A percentile compares a stretch with the other conserved stretches of the same genome.
These are phyloP conservation scores for Saturnispora hagleri DNA, from an alignment of 805 yeast species.

Conservation along the genomic window DNA sequence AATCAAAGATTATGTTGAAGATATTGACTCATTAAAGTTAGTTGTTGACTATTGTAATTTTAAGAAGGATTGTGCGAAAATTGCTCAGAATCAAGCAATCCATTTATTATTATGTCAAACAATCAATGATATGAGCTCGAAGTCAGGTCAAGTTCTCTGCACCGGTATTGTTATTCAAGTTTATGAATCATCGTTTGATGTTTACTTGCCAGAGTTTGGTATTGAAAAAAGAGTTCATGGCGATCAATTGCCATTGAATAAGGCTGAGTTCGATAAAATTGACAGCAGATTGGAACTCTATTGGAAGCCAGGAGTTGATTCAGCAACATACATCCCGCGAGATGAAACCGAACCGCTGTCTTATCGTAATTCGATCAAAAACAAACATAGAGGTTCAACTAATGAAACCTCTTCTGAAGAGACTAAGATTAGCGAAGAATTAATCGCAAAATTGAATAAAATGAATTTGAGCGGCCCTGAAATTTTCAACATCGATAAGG, in stretches of 20 bases:
- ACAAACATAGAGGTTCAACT: slow-evolving; percentile 57
- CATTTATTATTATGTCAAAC: slow-evolving; percentile 80
- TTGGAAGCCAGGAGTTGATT: slow-evolving; percentile 90
- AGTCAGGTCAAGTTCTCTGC: slow-evolving; percentile 73
- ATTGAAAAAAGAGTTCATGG: slow-evolving; percentile 95
- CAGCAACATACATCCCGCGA: slow-evolving; percentile 86
- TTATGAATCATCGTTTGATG: slow-evolving; percentile 93
- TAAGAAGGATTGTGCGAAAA: slow-evolving; percentile 87
- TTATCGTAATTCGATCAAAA: slow-evolving; percentile 68
- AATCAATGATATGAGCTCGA: slow-evolving; percentile 59
- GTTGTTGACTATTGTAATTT: slow-evolving; percentile 90
- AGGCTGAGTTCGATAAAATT: slow-evolving; percentile 81
- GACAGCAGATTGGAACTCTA: slow-evolving; percentile 65
- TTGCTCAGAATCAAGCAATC: slow-evolving; percentile 91
- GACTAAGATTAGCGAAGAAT: slow-evolving; percentile 32
- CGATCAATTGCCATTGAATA: slow-evolving; percentile 84
- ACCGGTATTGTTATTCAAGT: slow-evolving; percentile 87
- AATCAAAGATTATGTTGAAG: slow-evolving; percentile 37
- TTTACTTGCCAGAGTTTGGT: slow-evolving; percentile 85
- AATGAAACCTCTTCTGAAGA: slow-evolving; percentile 25
- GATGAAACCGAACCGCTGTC: slow-evolving; percentile 76
- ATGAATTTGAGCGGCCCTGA: slow-evolving; percentile 32
- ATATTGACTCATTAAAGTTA: slow-evolving; percentile 63
- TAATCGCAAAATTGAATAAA: slow-evolving; percentile 39
- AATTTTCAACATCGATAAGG: slow-evolving; percentile 26